Percentiles rank a stretch among this genome's conserved stretches.
phyloP scores from a whole-genome alignment of 2,329 filamentous ascomycete species.

The Dactylellina haptotyla region DNA sequence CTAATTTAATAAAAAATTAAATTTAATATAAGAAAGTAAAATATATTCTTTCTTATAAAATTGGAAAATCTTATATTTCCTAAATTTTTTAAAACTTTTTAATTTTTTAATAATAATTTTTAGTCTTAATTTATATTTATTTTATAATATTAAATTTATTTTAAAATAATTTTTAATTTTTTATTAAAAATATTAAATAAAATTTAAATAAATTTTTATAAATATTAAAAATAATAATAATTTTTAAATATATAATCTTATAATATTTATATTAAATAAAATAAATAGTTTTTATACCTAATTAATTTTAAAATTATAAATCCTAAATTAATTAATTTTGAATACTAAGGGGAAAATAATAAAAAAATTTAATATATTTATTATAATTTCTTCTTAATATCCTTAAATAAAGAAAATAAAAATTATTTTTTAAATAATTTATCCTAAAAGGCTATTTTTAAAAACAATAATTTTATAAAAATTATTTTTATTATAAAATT shows the following conservation, averaged over 20 bases:
- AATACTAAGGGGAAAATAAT: too few relatives aligned
- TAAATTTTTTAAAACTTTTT: slow-evolving; percentile 13
- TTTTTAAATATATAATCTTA: slow-evolving; percentile 1
- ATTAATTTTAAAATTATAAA: background rate
- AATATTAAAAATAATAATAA: background rate
- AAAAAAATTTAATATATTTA: too few relatives aligned
- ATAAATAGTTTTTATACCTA: too few relatives aligned
- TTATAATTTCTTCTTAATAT: background rate
- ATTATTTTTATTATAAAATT: too few relatives aligned
- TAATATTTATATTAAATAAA: slow-evolving; percentile 10
- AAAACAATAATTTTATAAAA: too few relatives aligned
- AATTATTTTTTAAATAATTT: too few relatives aligned
- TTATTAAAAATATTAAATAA: background rate
- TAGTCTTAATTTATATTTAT: slow-evolving; percentile 8
- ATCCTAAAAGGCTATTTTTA: too few relatives aligned
- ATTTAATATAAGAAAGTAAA: background rate
- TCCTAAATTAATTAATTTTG: background rate
- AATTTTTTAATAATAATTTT: slow-evolving; percentile 6
- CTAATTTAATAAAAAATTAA: background rate
- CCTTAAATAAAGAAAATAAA: too few relatives aligned
- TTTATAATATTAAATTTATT: slow-evolving; percentile 14
- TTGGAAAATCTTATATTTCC: background rate
- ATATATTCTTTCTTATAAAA: background rate
- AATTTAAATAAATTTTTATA: slow-evolving; percentile 11
- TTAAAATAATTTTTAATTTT: slow-evolving; percentile 2